A percentile compares a stretch with the other conserved stretches of the same genome.
Evolutionary conservation across 306 rosid species (phyloP).

Genomic region (Luffa acutangula): DNA sequence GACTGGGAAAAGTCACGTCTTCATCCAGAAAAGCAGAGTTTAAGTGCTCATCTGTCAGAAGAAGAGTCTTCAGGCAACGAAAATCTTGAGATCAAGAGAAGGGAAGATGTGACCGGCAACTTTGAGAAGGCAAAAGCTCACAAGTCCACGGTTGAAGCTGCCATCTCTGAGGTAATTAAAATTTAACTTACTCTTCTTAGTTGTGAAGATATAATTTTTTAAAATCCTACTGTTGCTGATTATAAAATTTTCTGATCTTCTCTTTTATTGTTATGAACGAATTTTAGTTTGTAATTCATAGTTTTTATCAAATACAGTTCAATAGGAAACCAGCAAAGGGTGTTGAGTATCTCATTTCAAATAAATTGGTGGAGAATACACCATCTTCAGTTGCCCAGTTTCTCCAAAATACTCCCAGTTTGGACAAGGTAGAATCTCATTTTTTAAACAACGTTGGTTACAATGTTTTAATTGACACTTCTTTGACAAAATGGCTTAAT

Average conservation of each 20-base stretch:
- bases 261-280: conserved; percentile 11
- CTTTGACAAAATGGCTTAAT: background rate
- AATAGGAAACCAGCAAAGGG: conserved; percentile 85
- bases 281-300: conserved; percentile 31
- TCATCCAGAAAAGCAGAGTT: conserved; percentile 40
- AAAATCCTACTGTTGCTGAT: background rate
- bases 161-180: conserved; percentile 57
- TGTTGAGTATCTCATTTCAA: conserved; percentile 71
- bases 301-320: conserved; percentile 59
- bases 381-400: conserved; percentile 89
- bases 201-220: conserved; percentile 8
- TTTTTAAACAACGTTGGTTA: conserved; percentile 10
- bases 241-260: background rate
- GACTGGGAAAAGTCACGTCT: conserved; percentile 82
- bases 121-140: conserved; percentile 98
- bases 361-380: conserved; percentile 76
- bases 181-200: conserved; percentile 9
- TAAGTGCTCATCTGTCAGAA: conserved; percentile 23
- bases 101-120: conserved; percentile 57
- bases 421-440: conserved; percentile 68
- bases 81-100: conserved; percentile 51
- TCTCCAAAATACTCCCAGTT: conserved; percentile 66
- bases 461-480: conserved; percentile 9
- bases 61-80: conserved; percentile 57
- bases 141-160: conserved; percentile 94